Conservation (phyloP, 2,329 filamentous ascomycete species). For the Xylariales sp. region DNA sequence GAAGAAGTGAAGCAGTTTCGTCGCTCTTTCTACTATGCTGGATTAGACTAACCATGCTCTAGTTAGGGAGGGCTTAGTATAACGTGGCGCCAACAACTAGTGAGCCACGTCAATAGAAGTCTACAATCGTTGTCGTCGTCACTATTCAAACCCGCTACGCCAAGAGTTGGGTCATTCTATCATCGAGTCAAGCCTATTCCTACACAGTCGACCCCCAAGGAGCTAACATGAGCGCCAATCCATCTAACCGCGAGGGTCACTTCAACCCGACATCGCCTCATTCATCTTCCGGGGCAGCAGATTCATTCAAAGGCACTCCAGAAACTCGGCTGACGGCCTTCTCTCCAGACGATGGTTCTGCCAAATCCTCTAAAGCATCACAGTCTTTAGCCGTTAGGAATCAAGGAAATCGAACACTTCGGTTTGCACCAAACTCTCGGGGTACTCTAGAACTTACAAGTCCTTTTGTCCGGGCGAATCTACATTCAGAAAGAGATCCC, state of each 20-base stretch:
- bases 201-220: background rate
- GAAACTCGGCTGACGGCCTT: conserved; percentile 73
- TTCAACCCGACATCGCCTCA: conserved; percentile 62
- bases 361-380: conserved; percentile 56
- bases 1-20: background rate
- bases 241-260: conserved; percentile 55
- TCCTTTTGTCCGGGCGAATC: conserved; percentile 40
- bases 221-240: conserved; percentile 47
- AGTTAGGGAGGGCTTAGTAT: background rate
- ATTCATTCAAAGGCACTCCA: conserved; percentile 72
- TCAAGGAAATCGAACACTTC: conserved; percentile 47
- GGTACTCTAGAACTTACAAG: conserved; percentile 41
- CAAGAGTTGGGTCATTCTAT: background rate
- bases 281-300: conserved; percentile 63
- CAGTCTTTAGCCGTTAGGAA: conserved; percentile 49
- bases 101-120: background rate
- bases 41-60: background rate
- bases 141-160: background rate
- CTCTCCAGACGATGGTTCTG: conserved; percentile 68
- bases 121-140: background rate
- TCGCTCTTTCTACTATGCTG: background rate
- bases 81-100: background rate
- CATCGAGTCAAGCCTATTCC: background rate
- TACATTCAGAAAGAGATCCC: conserved; percentile 59
- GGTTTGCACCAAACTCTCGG: conserved; percentile 43